Base-by-base conservation (phyloP, 2,329 filamentous ascomycete genomes). In the Myriosclerotinia scirpicola region DNA sequence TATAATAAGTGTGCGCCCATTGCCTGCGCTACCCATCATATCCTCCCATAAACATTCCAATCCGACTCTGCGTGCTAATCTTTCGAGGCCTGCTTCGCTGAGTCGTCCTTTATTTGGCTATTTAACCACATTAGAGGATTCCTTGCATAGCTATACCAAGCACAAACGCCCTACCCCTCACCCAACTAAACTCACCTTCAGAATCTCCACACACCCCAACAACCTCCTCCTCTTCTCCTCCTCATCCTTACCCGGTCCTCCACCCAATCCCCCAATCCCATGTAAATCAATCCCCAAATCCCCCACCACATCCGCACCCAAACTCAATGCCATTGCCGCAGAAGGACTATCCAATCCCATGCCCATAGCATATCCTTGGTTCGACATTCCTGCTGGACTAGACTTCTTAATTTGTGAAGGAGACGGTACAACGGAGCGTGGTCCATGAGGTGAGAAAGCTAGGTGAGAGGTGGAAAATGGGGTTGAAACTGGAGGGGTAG, bases 71-170 rank as follows among this genome's bases (percentile, higher is more conserved):
- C 85, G 84, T 11, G 87, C 89, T 40, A 94, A 79, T 64, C 90
- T 83, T 76, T 90, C 87, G n/a, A 95, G 81, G 2, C 90, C 90
- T 40, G 90, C 87, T 73, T 91, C 89, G 71, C 90, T 91, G 48
- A 94, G 87, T 52, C 87, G 80, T 5, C 89, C 89, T 69, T 85
- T 85, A 71, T 77, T 76, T 15, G 69, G 71, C 71, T 78, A 69
- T 75, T 75, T 55, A 9, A 48, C 50, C 2, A 54, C 30, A 66
- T 67, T 50, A 70, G 67, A 26, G 58, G 48, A 22, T 73, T 76
- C 67, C 65, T 72, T 26, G 38, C 40, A 44, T 38, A 8, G 15
- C 34, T 50, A 22, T 2, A 26, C 15, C 2, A 38, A 46, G 26
- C 12, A 42, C 3, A 26, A 26, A n/a, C n/a, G n/a, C 34, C 3